Conservation (phyloP, 2,329 filamentous ascomycete genomes). For the Penicillium sp. region DNA sequence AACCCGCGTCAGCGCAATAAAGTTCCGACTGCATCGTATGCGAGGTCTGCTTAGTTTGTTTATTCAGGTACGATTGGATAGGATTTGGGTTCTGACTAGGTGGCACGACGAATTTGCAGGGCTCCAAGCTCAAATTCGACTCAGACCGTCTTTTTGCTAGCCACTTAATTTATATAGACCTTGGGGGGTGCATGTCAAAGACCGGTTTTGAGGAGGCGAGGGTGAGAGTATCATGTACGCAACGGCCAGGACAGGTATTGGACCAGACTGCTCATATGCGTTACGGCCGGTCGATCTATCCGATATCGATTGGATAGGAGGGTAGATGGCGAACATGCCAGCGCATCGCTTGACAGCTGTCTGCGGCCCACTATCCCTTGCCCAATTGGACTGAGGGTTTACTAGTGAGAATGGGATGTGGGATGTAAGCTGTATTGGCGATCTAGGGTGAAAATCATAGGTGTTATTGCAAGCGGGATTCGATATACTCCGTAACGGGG, state of each 20-base stretch:
- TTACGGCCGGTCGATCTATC: constrained; percentile 2
- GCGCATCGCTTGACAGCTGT: constrained; percentile 13
- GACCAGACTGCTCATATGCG: constrained; percentile 1
- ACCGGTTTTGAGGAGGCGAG: not conserved
- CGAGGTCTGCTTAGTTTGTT: not conserved
- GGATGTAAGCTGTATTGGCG: not conserved
- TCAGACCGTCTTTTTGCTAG: constrained; percentile 1
- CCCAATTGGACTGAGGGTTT: not conserved
- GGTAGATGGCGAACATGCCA: constrained; percentile 7
- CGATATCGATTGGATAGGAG: constrained; percentile 7
- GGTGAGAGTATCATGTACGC: not conserved
- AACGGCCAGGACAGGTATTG: not conserved
- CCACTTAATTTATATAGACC: not conserved
- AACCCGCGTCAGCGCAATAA: not conserved
- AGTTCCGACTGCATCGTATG: constrained; percentile 3
- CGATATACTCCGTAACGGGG: not conserved
- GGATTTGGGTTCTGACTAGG: constrained; percentile 1
- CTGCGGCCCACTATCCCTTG: not conserved
- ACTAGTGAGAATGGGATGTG: not conserved
- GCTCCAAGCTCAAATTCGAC: not conserved
- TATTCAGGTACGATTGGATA: not conserved
- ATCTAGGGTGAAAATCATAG: not conserved
- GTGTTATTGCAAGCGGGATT: not conserved
- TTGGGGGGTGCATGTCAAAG: not conserved
- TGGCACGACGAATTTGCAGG: not conserved